Evolutionary conservation across 2,329 filamentous ascomycete species (phyloP).

Genomic region (Dactylonectria macrodidyma): DNA sequence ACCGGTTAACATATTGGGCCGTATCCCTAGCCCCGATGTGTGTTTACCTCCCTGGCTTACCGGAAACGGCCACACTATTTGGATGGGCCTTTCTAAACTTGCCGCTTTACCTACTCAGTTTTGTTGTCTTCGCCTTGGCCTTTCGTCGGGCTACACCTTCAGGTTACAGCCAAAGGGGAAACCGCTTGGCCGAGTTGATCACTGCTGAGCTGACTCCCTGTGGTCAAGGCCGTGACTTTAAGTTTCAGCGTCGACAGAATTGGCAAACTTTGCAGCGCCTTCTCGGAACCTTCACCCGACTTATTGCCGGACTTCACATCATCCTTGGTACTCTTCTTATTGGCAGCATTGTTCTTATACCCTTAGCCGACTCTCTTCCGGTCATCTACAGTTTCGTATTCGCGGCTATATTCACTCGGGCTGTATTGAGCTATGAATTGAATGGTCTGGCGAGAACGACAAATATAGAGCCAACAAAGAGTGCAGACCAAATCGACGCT

Average conservation of each 20-base stretch:
- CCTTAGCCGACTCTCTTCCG: constrained; percentile 31
- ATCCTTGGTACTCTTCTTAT: constrained; percentile 31
- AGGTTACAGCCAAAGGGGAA: constrained; percentile 2
- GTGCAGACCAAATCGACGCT: neutral
- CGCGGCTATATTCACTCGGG: constrained; percentile 26
- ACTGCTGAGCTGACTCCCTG: constrained; percentile 29
- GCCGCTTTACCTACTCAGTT: constrained; percentile 30
- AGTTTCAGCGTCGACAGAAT: constrained; percentile 10
- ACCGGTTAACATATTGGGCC: constrained; percentile 27
- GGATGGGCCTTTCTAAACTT: constrained; percentile 32
- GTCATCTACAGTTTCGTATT: constrained; percentile 34
- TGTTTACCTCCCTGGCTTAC: constrained; percentile 21
- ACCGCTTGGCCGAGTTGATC: constrained; percentile 7
- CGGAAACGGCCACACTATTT: constrained; percentile 32
- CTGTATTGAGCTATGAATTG: constrained; percentile 25
- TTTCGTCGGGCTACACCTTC: constrained; percentile 14
- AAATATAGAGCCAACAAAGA: neutral
- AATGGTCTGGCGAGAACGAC: constrained; percentile 27
- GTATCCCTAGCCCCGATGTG: constrained; percentile 27
- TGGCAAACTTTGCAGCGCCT: constrained; percentile 6
- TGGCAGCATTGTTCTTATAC: constrained; percentile 29
- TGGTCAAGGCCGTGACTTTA: constrained; percentile 19
- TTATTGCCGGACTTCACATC: constrained; percentile 28
- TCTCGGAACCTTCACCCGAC: constrained; percentile 13
- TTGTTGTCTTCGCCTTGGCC: constrained; percentile 29